These are phyloP conservation scores for Dictyostelium brefeldianum DNA, from an alignment of 78 protist species.

Conservation along the genomic window DNA sequence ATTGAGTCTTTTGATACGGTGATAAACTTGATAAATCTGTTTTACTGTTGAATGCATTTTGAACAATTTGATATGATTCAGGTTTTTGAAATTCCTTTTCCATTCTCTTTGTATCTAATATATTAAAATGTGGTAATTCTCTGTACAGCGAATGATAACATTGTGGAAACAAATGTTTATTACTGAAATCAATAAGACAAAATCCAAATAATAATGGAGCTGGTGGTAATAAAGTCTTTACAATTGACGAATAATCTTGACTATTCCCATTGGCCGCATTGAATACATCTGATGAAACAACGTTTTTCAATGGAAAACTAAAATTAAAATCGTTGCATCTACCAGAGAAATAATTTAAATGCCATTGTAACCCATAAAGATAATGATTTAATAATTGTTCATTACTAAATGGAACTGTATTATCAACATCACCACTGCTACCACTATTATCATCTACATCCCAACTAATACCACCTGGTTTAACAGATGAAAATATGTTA, in stretches of 20 bases:
- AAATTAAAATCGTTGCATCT: constrained; percentile 23
- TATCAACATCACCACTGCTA: neutral
- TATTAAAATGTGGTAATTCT: neutral
- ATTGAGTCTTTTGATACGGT: neutral
- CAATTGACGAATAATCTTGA: neutral
- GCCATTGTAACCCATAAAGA: constrained; percentile 29
- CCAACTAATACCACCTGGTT: neutral
- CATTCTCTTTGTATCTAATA: neutral
- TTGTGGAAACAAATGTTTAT: constrained; percentile 22
- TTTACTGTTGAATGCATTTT: neutral
- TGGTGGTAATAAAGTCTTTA: neutral
- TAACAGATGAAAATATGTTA: neutral
- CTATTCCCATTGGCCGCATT: no score
- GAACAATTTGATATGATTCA: neutral
- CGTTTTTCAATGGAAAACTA: neutral
- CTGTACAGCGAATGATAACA: constrained; percentile 22
- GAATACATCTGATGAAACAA: neutral
- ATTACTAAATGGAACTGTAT: neutral
- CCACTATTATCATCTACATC: neutral
- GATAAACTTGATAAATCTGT: neutral
- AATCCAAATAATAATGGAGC: constrained; percentile 1
- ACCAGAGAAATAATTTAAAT: neutral
- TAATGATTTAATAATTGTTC: neutral
- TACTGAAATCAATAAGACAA: neutral
- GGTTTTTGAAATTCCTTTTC: neutral